phyloP scores from a whole-genome alignment of 1,284 basidiomycete species.

The Somion occarium region DNA sequence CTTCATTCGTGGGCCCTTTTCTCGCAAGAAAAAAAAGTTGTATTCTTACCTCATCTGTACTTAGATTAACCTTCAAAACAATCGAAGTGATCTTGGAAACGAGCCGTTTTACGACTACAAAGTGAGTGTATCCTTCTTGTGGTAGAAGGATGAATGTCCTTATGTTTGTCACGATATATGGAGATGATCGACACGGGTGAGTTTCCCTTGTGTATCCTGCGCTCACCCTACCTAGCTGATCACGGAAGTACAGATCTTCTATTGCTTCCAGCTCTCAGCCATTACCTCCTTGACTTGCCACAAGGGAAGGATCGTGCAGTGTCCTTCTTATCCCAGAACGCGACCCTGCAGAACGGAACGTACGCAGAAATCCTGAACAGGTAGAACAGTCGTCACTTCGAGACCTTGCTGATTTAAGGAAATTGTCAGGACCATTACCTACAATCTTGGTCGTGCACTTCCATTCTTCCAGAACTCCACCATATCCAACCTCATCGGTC shows the following conservation, averaged over 20 bases:
- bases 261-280: slow-evolving; percentile 36
- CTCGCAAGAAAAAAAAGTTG: neutral
- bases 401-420: neutral
- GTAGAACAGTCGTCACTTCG: slow-evolving; percentile 25
- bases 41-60: neutral
- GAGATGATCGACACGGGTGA: slow-evolving; percentile 7
- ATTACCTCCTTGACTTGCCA: slow-evolving; percentile 34
- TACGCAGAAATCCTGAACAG: slow-evolving; percentile 31
- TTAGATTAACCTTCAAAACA: slow-evolving; percentile 32
- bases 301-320: slow-evolving; percentile 26
- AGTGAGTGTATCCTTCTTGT: slow-evolving; percentile 9
- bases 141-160: neutral
- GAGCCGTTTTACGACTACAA: slow-evolving; percentile 36
- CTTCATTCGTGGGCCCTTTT: slow-evolving; percentile 1
- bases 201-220: neutral
- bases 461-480: slow-evolving; percentile 31
- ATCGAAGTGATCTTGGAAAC: slow-evolving; percentile 33
- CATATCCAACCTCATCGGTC: slow-evolving; percentile 27
- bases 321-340: slow-evolving; percentile 21
- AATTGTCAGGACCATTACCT: slow-evolving; percentile 17
- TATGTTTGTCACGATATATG: neutral
- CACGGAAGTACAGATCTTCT: slow-evolving; percentile 28
- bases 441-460: slow-evolving; percentile 22
- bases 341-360: slow-evolving; percentile 34
- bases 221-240: neutral